Base-by-base conservation (phyloP, 2,329 filamentous ascomycete genomes). In the Colletotrichum trifolii region DNA sequence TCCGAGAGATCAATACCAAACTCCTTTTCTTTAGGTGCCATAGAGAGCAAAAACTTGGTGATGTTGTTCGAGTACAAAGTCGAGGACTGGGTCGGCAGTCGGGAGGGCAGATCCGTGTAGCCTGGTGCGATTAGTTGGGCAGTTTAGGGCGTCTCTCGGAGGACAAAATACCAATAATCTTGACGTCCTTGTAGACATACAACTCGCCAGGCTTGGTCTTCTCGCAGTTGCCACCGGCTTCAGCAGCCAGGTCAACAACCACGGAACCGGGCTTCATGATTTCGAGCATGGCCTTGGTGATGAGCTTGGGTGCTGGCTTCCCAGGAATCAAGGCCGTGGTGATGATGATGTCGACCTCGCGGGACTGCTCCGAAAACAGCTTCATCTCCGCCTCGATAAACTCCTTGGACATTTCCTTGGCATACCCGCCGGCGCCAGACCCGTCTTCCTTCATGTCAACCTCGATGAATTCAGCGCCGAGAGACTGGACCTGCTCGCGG, bases 331-430 rank as follows among this genome's bases (percentile, higher is more conserved):
- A 78, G n/a, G 94, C 94, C 1, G 94, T 97, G 2, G 93, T 97
- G 74, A 97, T 91, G 67, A 97, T 91, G 68, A 97, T 97, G 76
- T 97, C 93, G 55, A 97, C 93, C 43, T 97, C 94, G 64, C 87
- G 86, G 67, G 91, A 92, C 76, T 97, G 94, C 70, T 96, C 91
- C 74, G 92, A 89, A 78, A 97, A 97, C 0, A 97, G 84, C 76
- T 92, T 94, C 93, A 96, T 96, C 76, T 97, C 93, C 6, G 93
- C 93, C 66, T 93, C 92, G 75, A 96, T 93, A 73, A 97, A 97
- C 70, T 95, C 93, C 73, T 95, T 94, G 59, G 92, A 96, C 93
- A 97, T 97, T 73, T 94, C 92, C 73, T 97, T 97, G 57, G 92
- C 93, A 73, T 97, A 97, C 13, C 94, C 94, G 35, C 94, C 93